phyloP scores from a whole-genome alignment of 352 stramenopile species.

The Phytophthora crassamura region DNA sequence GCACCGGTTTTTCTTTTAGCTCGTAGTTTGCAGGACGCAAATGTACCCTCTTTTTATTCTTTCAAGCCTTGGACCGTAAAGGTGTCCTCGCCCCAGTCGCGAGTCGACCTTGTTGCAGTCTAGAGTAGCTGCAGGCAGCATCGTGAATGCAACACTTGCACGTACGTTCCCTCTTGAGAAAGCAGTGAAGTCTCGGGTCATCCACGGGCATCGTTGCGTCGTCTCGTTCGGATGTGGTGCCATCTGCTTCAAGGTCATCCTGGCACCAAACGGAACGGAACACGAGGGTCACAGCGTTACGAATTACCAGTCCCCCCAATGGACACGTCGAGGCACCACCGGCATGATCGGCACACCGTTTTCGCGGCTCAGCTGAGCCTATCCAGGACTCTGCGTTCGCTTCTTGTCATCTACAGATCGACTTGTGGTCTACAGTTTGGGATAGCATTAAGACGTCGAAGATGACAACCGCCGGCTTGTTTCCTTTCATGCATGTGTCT shows the following conservation, averaged over 20 bases:
- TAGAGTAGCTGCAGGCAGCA: not conserved
- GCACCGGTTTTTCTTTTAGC: constrained; percentile 35
- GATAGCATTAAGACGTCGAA: no score
- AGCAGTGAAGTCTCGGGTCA: no score
- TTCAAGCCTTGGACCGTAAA: constrained; percentile 38
- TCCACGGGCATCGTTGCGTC: not conserved
- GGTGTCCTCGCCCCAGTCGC: constrained; percentile 13
- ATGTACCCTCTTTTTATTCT: constrained; percentile 43
- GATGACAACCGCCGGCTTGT: not conserved
- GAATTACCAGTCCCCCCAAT: not conserved
- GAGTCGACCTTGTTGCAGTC: constrained; percentile 3
- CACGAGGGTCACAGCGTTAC: constrained; percentile 15
- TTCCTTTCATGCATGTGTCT: constrained; percentile 1
- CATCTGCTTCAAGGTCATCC: constrained; percentile 28
- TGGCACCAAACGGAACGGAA: constrained; percentile 24
- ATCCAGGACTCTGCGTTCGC: no score
- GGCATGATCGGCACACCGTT: not conserved
- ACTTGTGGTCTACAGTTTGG: no score
- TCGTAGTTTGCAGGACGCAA: constrained; percentile 40
- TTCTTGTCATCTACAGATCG: no score
- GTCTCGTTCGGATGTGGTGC: not conserved
- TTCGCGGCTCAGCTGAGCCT: no score
- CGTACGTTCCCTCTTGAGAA: no score
- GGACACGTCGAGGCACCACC: not conserved
- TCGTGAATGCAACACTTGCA: not conserved